Evolutionary conservation across 1,284 basidiomycete species (phyloP), one percentile per base, ranked within the genome.

Genomic region (Acaromyces ingoldii): DNA sequence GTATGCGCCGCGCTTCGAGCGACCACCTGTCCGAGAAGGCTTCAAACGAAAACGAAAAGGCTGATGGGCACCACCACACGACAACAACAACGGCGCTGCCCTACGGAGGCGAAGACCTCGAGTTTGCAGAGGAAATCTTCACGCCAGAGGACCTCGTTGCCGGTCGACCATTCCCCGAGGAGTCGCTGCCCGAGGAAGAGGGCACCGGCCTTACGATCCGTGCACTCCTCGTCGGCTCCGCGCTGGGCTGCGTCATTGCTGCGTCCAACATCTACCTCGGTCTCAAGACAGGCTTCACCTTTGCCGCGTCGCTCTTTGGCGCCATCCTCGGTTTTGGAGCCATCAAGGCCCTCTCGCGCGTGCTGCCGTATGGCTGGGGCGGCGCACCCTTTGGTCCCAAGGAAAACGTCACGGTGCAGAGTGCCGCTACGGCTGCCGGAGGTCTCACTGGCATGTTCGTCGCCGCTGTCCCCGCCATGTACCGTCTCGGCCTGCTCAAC

Each of bases 191-290:
- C 47, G 56, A 65, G 19, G 58, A 61, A 21, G 61, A 60, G 24
- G 48, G 42, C 26, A 9, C 7, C 17, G 58, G 57, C 36, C 55
- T 70, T 28, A 70, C 65, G 15, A 13, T 68, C 59, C 80, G 83
- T 48, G 81, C 85, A 28, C 62, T 85, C 38, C 57, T 84, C 33
- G 81, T 85, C 43, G 85, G 85, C 51, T 81, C 80, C 62, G 55
- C 62, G n/a, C 78, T 85, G n/a, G 84, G 84, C 29, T 80, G 81
- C 25, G 63, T 85, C 58, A 80, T 83, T 24, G 82, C 82, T 38
- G 82, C 84, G 13, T 82, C 81, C 53, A 85, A 84, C 70, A 80
- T 85, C 55, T 85, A 86, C 71, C 81, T 86, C 31, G 83, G 84
- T 42, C 72, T 86, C 56, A 86, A 86, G 78, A 84, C 83, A 1